A percentile compares a stretch with the other conserved stretches of the same genome.
Evolutionary conservation across 306 rosid genomes (phyloP).

Genomic region (Vicia faba): DNA sequence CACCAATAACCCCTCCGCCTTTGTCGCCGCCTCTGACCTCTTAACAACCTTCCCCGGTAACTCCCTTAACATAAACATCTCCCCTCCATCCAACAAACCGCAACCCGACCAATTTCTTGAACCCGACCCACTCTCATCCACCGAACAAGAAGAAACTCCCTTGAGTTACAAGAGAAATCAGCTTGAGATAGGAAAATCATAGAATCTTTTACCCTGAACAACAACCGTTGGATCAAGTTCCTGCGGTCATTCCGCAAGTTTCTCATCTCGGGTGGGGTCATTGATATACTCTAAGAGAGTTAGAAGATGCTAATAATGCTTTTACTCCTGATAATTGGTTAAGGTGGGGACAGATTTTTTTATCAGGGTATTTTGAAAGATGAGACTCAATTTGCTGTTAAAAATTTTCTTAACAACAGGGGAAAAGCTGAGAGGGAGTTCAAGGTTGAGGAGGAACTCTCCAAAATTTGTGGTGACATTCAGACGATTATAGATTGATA

Average conservation of each 20-base stretch:
- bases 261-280: conserved; percentile 95
- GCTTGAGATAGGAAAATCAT: conserved; percentile 81
- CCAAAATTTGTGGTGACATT: too few species aligned
- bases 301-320: conserved; percentile 69
- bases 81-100: conserved; percentile 34
- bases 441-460: too few species aligned
- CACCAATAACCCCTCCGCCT: conserved; percentile 51
- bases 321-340: conserved; percentile 68
- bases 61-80: too few species aligned
- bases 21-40: too few species aligned
- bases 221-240: conserved; percentile 54
- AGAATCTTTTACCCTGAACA: conserved; percentile 71
- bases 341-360: conserved; percentile 89
- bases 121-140: conserved; percentile 50
- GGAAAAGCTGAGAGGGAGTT: too few species aligned
- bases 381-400: conserved; percentile 66
- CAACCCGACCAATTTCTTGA: conserved; percentile 48
- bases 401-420: conserved; percentile 86
- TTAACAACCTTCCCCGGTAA: too few species aligned
- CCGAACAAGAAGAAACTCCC: conserved; percentile 54
- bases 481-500: too few species aligned
- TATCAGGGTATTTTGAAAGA: conserved; percentile 76
- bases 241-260: conserved; percentile 70
- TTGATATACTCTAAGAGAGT: conserved; percentile 87
- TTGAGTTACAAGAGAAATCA: conserved; percentile 47